Percentiles rank a stretch among this genome's conserved stretches.
Conservation (phyloP, 306 rosid species). For the Sesbania bispinosa region DNA sequence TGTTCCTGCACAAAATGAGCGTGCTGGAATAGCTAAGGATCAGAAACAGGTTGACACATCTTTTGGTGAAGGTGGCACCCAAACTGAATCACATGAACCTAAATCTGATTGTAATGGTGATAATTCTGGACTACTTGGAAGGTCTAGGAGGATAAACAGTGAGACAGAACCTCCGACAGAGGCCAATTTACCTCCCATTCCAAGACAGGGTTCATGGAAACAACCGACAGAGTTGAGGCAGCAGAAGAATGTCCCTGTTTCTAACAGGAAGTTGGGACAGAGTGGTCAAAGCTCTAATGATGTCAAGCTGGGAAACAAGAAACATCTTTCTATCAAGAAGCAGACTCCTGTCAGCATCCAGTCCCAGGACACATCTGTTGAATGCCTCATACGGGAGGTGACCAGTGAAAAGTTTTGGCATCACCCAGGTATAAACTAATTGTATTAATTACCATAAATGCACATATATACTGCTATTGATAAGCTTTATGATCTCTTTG, state of each 20-base stretch:
- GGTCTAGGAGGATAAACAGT: slow-evolving; percentile 59
- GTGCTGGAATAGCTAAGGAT: slow-evolving; percentile 58
- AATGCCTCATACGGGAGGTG: slow-evolving; percentile 97
- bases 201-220: slow-evolving; percentile 93
- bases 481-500: slow-evolving; percentile 5
- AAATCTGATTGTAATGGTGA: slow-evolving; percentile 75
- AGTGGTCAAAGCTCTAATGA: slow-evolving; percentile 62
- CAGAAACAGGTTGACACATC: slow-evolving; percentile 57
- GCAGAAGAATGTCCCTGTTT: slow-evolving; percentile 49
- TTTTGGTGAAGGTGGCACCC: slow-evolving; percentile 54
- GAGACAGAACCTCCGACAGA: slow-evolving; percentile 62
- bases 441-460: neutral
- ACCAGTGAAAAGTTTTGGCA: slow-evolving; percentile 98
- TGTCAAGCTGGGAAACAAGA: slow-evolving; percentile 65
- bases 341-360: slow-evolving; percentile 49
- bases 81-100: slow-evolving; percentile 50
- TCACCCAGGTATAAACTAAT: slow-evolving; percentile 71
- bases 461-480: slow-evolving; percentile 8
- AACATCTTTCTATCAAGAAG: slow-evolving; percentile 70
- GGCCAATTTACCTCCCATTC: slow-evolving; percentile 58
- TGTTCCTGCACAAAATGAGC: slow-evolving; percentile 54
- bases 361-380: slow-evolving; percentile 88
- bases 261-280: slow-evolving; percentile 63
- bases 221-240: slow-evolving; percentile 67
- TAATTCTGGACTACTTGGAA: slow-evolving; percentile 48